Conservation (phyloP, 2,329 filamentous ascomycete genomes). For the Cladophialophora exuberans region DNA sequence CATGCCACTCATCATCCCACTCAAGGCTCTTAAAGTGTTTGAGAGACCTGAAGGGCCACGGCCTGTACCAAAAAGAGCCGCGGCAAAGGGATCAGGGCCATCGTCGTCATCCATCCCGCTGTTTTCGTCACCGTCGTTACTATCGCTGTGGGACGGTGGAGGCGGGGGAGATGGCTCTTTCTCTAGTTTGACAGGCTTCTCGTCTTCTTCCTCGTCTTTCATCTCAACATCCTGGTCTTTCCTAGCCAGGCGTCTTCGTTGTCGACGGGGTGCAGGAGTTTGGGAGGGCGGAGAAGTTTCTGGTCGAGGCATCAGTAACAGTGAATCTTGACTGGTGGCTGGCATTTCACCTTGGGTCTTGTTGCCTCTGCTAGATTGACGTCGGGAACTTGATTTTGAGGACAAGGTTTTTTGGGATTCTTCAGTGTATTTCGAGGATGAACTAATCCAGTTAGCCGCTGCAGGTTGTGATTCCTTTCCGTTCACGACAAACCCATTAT, state of each 20-base stretch:
- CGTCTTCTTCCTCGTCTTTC: slow-evolving; percentile 62
- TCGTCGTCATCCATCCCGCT: slow-evolving; percentile 61
- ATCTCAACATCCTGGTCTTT: slow-evolving; percentile 70
- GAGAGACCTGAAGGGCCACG: slow-evolving; percentile 69
- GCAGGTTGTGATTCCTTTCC: slow-evolving; percentile 22
- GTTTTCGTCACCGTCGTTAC: slow-evolving; percentile 63
- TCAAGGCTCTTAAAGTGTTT: slow-evolving; percentile 81
- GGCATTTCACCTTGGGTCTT: slow-evolving; percentile 60
- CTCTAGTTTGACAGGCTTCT: slow-evolving; percentile 43
- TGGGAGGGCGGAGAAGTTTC: slow-evolving; percentile 42
- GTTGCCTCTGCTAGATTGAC: slow-evolving; percentile 69
- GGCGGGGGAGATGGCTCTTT: slow-evolving; percentile 51
- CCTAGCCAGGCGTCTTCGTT: slow-evolving; percentile 58
- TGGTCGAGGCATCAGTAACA: slow-evolving; percentile 22
- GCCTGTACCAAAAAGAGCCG: slow-evolving; percentile 66
- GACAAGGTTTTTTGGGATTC: slow-evolving; percentile 59
- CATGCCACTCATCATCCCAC: slow-evolving; percentile 87
- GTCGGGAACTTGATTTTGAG: slow-evolving; percentile 67
- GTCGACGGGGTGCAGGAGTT: slow-evolving; percentile 44
- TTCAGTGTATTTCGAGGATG: slow-evolving; percentile 66
- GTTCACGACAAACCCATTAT: slow-evolving; percentile 25
- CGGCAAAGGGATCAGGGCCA: slow-evolving; percentile 64
- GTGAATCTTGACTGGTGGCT: slow-evolving; percentile 34
- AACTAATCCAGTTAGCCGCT: slow-evolving; percentile 48
- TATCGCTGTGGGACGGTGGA: slow-evolving; percentile 63